Evolutionary conservation across 1,139 yeast species (phyloP).

Genomic region (Yamadazyma friedrichii): DNA sequence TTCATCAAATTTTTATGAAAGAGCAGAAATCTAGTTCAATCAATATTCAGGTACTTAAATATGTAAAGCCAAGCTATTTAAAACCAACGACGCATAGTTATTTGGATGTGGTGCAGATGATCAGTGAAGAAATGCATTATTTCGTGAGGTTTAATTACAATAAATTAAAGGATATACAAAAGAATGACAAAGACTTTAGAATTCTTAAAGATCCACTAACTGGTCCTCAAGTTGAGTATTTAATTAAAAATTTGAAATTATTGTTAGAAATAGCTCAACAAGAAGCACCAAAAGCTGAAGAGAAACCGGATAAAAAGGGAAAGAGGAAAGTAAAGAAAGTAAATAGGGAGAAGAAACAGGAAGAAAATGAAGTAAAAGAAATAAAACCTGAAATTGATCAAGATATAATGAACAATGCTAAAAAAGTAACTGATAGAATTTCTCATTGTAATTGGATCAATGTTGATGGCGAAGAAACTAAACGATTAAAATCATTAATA

Average conservation of each 20-base stretch:
- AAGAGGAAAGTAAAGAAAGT: background rate
- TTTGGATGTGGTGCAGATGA: constrained; percentile 24
- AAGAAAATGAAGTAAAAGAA: background rate
- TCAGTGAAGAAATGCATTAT: constrained; percentile 35
- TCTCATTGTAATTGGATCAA: constrained; percentile 3
- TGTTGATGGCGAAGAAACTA: background rate
- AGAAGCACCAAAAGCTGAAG: background rate
- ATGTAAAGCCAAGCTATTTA: constrained; percentile 2
- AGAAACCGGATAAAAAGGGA: background rate
- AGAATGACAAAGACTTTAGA: constrained; percentile 1
- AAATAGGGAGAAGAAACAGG: background rate
- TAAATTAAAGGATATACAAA: constrained; percentile 3
- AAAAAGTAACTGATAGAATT: constrained; percentile 1
- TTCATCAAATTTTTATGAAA: constrained; percentile 17
- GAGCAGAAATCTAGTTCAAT: constrained; percentile 13
- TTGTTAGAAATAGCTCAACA: background rate
- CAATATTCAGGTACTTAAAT: constrained; percentile 10
- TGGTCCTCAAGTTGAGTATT: constrained; percentile 4
- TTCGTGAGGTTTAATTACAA: constrained; percentile 34
- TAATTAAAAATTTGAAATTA: constrained; percentile 1
- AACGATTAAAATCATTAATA: background rate
- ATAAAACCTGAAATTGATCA: background rate
- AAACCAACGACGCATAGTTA: constrained; percentile 5
- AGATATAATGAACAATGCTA: background rate
- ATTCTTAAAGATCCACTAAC: constrained; percentile 1